Base-by-base conservation (phyloP, 768 basidiomycete genomes). In the Pleurotus platypus region DNA sequence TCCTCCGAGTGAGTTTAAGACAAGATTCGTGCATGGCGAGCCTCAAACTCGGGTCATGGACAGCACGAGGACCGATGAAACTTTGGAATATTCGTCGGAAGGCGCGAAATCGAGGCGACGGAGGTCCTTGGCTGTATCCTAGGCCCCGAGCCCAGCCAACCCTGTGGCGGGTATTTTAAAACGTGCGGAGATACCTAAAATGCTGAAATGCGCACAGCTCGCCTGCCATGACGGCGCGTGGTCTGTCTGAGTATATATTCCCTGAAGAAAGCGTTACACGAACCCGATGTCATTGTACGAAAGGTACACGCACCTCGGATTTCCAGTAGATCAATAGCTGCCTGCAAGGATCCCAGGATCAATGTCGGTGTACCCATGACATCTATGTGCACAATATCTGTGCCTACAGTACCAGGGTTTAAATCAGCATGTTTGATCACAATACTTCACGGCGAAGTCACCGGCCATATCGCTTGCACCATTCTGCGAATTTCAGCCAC, bases 401-500 rank as follows among this genome's bases (percentile, higher is more conserved):
- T 35, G 7, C 53, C 53, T 55, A 7, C 5, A 18, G 16, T 15
- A 8, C 2, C 20, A 11, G 20, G 16, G 9, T 12, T 20, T n/a
- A 6, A 30, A 24, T 40, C 38, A 53, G n/a, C 15, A 11, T 15
- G 15, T 18, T 18, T 37, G 16, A 18, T 35, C 30, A 37, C 13
- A 20, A 20, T 53, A 53, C 38, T 7, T 38, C 35, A n/a, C 6
- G 30, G 7, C 7, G 12, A 18, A 18, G 47, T 35, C 30, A 61
- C 61, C 49, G n/a, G 53, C 64, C 64, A 46, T 66, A 66, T 56
- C 49, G 43, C 35, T 51, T 57, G 30, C 50, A 57, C 64, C 64
- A 66, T 16, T 65, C 60, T 12, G 56, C 60, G 57, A 60, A 66
- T 37, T 57, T 63, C 35, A 63, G 37, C 64, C 64, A 65, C 38